Evolutionary conservation across 164 flowering plant species (phyloP), one percentile per base, ranked within the genome.

Genomic region (Chimonanthus praecox): DNA sequence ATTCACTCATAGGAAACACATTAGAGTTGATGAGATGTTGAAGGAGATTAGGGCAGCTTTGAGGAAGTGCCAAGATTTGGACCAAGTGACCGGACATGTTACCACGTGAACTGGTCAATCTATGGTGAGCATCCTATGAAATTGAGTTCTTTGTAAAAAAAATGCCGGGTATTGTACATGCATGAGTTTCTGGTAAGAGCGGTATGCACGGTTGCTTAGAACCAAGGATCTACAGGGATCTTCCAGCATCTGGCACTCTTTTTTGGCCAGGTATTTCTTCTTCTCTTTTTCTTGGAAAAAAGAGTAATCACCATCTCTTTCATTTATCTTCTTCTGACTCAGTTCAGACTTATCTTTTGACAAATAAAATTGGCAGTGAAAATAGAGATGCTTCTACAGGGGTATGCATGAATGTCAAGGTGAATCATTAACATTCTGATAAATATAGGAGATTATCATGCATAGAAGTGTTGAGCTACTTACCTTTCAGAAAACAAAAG

Each of bases 11-110:
- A 95, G 99, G 83, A 90, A 90, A 82, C 88, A 94, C 51, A 86
- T 87, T 48, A 81, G 69, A 45, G 73, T 91, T 7, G 74, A 85
- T 68, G 96, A 87, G 81, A 85, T 92, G 96, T 76, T 95, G 82
- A 85, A 81, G 79, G 96, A 87, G 78, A 90, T 95, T 76, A 78
- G 99, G 67, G 85, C 90, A 65, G 99, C 88, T 13, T 77, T 95
- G 67, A 83, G 92, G 66, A 80, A 84, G 73, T 87, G 90, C 72
- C 80, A 80, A 74, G 89, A n/a, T 58, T 76, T 16, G 1, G 65
- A 71, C 10, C 45, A 71, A 58, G 71, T 54, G 0, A 49, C 75
- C 20, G 78, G 54, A 71, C 71, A 58, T 49, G 72, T 73, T 69
- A 74, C 46, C 20, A 16, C 7, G 45, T 46, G 43, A 67, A n/a